Conservation (phyloP, 345 rosid species). For the Clarkia xantiana region DNA sequence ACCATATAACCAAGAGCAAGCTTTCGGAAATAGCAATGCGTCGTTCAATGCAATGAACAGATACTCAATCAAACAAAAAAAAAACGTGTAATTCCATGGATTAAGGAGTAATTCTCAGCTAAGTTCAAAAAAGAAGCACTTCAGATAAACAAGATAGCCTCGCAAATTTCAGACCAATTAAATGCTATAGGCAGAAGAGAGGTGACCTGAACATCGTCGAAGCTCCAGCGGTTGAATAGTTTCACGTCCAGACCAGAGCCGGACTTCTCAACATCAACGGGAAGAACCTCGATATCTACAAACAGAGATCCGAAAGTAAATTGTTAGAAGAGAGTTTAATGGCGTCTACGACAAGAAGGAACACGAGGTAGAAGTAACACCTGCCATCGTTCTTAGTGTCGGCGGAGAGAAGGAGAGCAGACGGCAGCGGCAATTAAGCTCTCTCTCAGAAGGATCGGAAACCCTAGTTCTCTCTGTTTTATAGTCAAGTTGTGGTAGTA, state of each 20-base stretch:
- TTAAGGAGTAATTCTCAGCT: too few relatives aligned
- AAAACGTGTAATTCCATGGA: too few relatives aligned
- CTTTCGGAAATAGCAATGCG: too few relatives aligned
- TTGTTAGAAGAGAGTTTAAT: background rate
- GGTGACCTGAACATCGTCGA: slow-evolving; percentile 54
- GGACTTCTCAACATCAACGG: slow-evolving; percentile 8
- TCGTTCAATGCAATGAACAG: too few relatives aligned
- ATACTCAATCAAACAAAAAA: too few relatives aligned
- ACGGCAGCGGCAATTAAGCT: background rate
- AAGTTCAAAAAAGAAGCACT: too few relatives aligned
- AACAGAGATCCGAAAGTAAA: background rate
- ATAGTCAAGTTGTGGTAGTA: too few relatives aligned
- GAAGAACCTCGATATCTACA: slow-evolving; percentile 16
- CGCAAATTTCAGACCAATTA: too few relatives aligned
- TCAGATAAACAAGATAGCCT: too few relatives aligned
- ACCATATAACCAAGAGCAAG: too few relatives aligned
- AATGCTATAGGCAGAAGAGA: background rate
- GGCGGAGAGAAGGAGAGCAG: background rate
- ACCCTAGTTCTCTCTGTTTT: background rate
- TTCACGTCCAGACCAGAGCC: slow-evolving; percentile 34
- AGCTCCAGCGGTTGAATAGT: slow-evolving; percentile 83
- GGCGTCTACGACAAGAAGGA: background rate
- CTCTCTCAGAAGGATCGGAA: background rate
- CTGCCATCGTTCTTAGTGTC: background rate
- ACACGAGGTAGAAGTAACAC: background rate